Evolutionary conservation across 2,329 filamentous ascomycete genomes (phyloP), one percentile per base, ranked within the genome.

Genomic region (Sphaerulina vaccinii): DNA sequence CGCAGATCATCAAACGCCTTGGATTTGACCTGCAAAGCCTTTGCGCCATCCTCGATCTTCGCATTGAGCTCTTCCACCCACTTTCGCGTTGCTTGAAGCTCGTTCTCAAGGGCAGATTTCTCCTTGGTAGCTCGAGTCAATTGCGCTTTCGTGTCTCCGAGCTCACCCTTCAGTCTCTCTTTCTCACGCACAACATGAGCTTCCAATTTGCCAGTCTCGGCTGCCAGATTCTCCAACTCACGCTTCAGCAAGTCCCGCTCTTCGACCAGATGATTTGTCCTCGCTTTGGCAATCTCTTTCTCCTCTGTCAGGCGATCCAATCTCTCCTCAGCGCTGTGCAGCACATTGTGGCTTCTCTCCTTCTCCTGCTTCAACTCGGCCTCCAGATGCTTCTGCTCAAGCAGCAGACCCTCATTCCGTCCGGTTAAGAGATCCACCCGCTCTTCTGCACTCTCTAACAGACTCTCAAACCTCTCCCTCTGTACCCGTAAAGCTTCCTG

Each of bases 391-490:
- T 23, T 23, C 19, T 33, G 38, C 39, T 46, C 45, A 6, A 49
- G 2, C 16, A 40, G 35, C 18, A 69, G 51, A 3, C 35, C 49
- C 32, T 68, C 65, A 45, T 67, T 69, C 51, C 68, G 66, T 9
- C 53, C 58, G 21, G 62, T 61, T 32, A 68, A 50, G 22, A 54
- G 45, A 52, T 71, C 68, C 11, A 70, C 63, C n/a, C 64, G 57
- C 18, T 48, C 51, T 52, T 70, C 68, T 6, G 68, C 68, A 19
- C 57, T 57, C 50, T 67, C 67, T n/a, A 70, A 39, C 60, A 65
- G 63, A 51, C 64, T 60, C 52, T 63, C 59, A 49, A 62, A 56
- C 42, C 57, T 57, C 46, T 61, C 52, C 13, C 49, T 49, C 38
- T 56, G 59, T 48, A 57, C 60, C 38, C 58, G 61, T 36, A 60